Percentiles rank a stretch among this genome's conserved stretches.
phyloP scores from a whole-genome alignment of 768 basidiomycete genomes.

The Xerocomellus amylosporus region DNA sequence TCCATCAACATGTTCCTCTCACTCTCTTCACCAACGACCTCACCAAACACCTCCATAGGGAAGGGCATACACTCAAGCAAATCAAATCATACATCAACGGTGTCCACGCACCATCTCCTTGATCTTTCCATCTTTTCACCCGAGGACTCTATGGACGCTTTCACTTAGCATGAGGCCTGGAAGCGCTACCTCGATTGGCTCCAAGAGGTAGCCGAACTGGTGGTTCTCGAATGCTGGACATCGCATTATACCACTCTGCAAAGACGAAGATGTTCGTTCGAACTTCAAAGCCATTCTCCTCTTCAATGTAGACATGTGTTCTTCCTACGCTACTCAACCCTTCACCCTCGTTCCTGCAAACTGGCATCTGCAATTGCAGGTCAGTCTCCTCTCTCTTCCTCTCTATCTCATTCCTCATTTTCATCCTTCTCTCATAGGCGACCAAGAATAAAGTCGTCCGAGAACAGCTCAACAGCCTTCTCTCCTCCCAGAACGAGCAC shows the following conservation, averaged over 20 bases:
- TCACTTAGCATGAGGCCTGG: not conserved
- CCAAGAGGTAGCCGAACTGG: not conserved
- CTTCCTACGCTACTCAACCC: not conserved
- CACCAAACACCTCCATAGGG: too few species aligned
- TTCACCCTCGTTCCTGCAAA: not conserved
- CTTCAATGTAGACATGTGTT: not conserved
- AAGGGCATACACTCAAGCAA: too few species aligned
- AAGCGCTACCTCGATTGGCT: not conserved
- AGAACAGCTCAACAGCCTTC: not conserved
- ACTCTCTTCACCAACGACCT: not conserved
- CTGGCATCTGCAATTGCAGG: not conserved
- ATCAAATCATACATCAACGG: not conserved
- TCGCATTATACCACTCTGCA: not conserved
- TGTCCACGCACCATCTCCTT: not conserved
- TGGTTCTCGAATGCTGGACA: not conserved
- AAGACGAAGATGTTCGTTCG: not conserved
- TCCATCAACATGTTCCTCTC: too few species aligned
- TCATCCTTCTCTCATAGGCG: not conserved
- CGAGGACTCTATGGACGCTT: not conserved
- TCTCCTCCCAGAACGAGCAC: not conserved
- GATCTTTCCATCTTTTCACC: not conserved
- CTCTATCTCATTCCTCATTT: too few species aligned
- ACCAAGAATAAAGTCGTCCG: not conserved
- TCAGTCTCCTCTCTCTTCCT: not conserved
- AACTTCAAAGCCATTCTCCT: not conserved